Base-by-base conservation (phyloP, 768 basidiomycete species). In the Pleurotus platypus region DNA sequence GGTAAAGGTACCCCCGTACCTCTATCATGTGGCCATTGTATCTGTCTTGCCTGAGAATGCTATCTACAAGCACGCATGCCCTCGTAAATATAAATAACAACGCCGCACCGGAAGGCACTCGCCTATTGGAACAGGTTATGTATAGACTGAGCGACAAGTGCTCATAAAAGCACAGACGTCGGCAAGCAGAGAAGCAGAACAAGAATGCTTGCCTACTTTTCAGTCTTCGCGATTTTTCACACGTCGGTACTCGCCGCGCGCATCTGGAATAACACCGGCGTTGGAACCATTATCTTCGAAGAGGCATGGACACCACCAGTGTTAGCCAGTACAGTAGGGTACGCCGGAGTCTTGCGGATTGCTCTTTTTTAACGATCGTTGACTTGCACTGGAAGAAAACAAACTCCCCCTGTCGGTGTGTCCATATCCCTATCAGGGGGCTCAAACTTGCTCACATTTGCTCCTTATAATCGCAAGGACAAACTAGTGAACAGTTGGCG, bases 221-320 rank as follows among this genome's bases (percentile, higher is more conserved):
- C 22, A 18, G 22, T 24, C 13, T 48, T 48, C 13, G 5, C 22
- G 5, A 35, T 35, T n/a, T 38, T 27, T 20, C 13, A 27, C 49
- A 24, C 11, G 15, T 20, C 27, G 6, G 22, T 13, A 15, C 12
- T 55, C 5, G 38, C 38, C 22, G 61, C 56, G 4, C 56, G 68
- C 20, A 57, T 62, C 45, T 74, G 71, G 70, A 66, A 63, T 24
- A 63, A 75, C 54, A 71, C 64, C 3, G 74, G 74, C 2, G 68
- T 59, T 4, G 76, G 76, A 9, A 66, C 69, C 12, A 75, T 77
- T 27, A 67, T 66, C 30, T 64, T 77, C 16, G 75, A 76, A 57
- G 76, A 77, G 61, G 75, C 75, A 0, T 77, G 72, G 71, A 71
- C 69, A 0, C 69, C 69, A 1, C 70, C 72, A 8, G 70, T 70